Base-by-base conservation (phyloP, 1,284 basidiomycete genomes). In the Sanghuangporus baumii region DNA sequence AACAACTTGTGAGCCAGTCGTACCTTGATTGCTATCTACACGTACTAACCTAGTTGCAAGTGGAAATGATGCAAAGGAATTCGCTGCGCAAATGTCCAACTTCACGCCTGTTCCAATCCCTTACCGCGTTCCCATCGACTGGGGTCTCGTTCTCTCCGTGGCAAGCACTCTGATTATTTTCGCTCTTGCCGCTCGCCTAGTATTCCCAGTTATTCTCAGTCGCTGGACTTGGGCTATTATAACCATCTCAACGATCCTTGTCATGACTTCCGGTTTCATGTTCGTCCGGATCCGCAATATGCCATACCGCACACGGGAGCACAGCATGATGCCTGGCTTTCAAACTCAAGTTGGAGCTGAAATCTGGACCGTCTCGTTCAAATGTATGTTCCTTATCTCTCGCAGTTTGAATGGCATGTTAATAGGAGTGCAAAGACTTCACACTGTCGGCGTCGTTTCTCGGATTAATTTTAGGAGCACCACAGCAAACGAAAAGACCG, bases 201-300 rank as follows among this genome's bases (percentile, higher is more conserved):
- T 94, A 65, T 74, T 84, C 9, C 88, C 92, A 12, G 74, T 94
- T 66, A 74, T 96, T 52, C 78, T 84, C 69, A 91, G 81, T 67
- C 86, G 87, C 65, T 94, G 91, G 92, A 80, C 85, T 11, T 94
- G 93, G 93, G 89, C 89, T 2, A 70, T 79, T 11, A 75, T 77
- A 54, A 86, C 82, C 31, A 76, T 94, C 60, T 66, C 88, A 61
- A 81, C 83, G 5, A 88, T 88, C 43, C 81, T 96, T 38, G 76
- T 93, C 69, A 95, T 96, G 87, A 96, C 87, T 9, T 86, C 88
- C 7, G 95, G 95, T 3, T 91, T 89, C 79, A 99, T 99, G 97
- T 99, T 97, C 80, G 94, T 93, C 69, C 88, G 88, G 66, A 99
- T 99, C 70, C 88, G 96, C 66, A 82, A 82, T 55, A 84, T 85